These are phyloP conservation scores for Olyra latifolia DNA, from an alignment of 176 grass and related monocot genomes.

Conservation along the genomic window DNA sequence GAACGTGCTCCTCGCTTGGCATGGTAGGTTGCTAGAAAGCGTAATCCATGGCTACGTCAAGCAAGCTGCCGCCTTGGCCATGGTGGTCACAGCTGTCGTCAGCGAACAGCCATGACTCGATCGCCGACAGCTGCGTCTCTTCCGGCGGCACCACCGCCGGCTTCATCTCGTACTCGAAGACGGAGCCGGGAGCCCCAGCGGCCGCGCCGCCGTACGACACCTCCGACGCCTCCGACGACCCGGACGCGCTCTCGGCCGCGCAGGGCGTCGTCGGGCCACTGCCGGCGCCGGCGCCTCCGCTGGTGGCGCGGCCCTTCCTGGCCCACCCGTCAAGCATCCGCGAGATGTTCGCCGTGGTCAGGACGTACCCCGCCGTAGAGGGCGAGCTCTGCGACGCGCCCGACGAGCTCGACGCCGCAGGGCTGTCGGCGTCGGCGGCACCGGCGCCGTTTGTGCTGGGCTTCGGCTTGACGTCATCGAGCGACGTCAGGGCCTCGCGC, in stretches of 20 bases:
- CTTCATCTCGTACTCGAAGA: conserved; percentile 41
- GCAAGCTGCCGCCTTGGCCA: conserved; percentile 4
- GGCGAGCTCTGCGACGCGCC: conserved; percentile 40
- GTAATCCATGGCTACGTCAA: conserved; percentile 37
- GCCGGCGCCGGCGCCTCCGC: neutral
- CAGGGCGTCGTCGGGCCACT: conserved; percentile 15
- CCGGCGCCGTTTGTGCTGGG: neutral
- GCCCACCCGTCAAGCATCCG: conserved; percentile 79
- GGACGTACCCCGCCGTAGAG: conserved; percentile 41
- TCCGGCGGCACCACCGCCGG: neutral
- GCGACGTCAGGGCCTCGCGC: conserved; percentile 54
- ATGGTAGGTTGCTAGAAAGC: conserved; percentile 26
- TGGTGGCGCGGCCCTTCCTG: neutral
- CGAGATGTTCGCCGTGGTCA: conserved; percentile 72
- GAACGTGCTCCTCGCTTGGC: neutral
- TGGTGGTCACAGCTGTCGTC: conserved; percentile 41
- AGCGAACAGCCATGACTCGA: conserved; percentile 66
- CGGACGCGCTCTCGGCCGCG: conserved; percentile 42
- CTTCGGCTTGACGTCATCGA: conserved; percentile 35
- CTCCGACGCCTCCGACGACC: conserved; percentile 38
- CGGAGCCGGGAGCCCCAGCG: neutral
- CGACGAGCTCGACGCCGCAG: conserved; percentile 38
- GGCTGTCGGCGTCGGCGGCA: conserved; percentile 17
- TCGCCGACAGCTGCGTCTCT: conserved; percentile 38
- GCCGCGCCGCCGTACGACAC: conserved; percentile 27